These are phyloP conservation scores for Dryas octopetala DNA, from an alignment of 306 rosid species.

Conservation along the genomic window DNA sequence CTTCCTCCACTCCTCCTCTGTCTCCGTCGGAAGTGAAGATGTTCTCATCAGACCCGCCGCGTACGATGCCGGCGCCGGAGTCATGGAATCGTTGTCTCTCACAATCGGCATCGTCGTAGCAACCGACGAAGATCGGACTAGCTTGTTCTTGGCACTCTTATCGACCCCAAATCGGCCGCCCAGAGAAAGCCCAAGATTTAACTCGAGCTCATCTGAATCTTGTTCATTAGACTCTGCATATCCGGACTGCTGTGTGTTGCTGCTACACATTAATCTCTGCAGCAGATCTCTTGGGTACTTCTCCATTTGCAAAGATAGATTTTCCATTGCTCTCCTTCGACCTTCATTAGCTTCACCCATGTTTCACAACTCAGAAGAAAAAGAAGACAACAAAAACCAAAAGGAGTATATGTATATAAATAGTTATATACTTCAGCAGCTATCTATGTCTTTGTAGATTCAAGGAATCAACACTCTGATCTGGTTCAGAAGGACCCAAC, in stretches of 20 bases:
- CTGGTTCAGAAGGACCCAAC: conserved; percentile 30
- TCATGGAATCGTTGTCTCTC: conserved; percentile 36
- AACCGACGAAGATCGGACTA: conserved; percentile 70
- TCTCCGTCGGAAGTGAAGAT: conserved; percentile 85
- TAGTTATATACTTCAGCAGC: conserved; percentile 22
- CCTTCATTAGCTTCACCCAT: conserved; percentile 57
- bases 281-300: conserved; percentile 83
- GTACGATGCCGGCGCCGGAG: conserved; percentile 32
- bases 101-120: conserved; percentile 66
- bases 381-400: neutral
- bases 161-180: conserved; percentile 94
- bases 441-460: conserved; percentile 3
- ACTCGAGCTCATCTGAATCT: conserved; percentile 62
- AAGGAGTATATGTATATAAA: too few relatives aligned
- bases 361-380: neutral
- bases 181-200: conserved; percentile 81
- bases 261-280: conserved; percentile 49
- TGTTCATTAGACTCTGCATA: conserved; percentile 24
- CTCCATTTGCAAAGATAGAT: conserved; percentile 42
- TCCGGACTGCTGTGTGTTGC: conserved; percentile 26
- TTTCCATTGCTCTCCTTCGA: conserved; percentile 42
- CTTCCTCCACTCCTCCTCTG: conserved; percentile 95
- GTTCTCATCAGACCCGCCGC: conserved; percentile 50
- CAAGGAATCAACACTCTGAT: conserved; percentile 2
- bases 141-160: conserved; percentile 52